Evolutionary conservation across 2,329 filamentous ascomycete genomes (phyloP), one percentile per base, ranked within the genome.

Genomic region (Fonsecaea multimorphosa): DNA sequence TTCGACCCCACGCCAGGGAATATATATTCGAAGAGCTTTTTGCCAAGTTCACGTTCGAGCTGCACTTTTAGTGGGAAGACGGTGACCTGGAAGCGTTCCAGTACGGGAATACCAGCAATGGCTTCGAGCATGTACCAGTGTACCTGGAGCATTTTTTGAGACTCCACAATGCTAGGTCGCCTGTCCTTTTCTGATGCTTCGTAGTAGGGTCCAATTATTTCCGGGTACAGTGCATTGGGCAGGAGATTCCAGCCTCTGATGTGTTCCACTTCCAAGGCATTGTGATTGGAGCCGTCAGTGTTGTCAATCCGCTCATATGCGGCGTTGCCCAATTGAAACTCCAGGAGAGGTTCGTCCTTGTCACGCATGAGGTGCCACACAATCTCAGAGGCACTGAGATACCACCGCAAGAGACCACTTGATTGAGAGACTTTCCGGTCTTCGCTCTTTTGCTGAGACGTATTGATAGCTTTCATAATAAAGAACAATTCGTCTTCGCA

Each of bases 381-480:
- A 70, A 99, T 95, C 75, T 99, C 94, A 49, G 90, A 89, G 1
- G 93, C 93, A n/a, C 91, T 91, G 65, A 99, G 92, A 75, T 92
- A 95, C 91, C 94, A 97, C 72, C 92, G 89, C 61, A 99, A 78
- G 46, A 97, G 82, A 5, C 93, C 93, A 66, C 87, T 93, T 63
- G 89, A 90, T 69, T 92, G 86, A 6, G 88, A 87, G 57, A 87
- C 83, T 40, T 79, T 78, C 54, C 86, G 86, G 66, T 96, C 92
- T 58, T 90, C 88, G 69, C 88, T 89, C 75, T 93, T 95, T 66
- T 93, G 86, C 78, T 99, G 95, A 4, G 94, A 96, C 2, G 93
- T 96, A 1, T 95, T 99, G 76, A 99, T 99, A 44, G 95, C 96
- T 74, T 99, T 98, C 95, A 99, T 98, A 83, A 99, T 91, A 80